Conservation (phyloP, 495 filamentous ascomycete genomes). For the Oidiodendron maius region DNA sequence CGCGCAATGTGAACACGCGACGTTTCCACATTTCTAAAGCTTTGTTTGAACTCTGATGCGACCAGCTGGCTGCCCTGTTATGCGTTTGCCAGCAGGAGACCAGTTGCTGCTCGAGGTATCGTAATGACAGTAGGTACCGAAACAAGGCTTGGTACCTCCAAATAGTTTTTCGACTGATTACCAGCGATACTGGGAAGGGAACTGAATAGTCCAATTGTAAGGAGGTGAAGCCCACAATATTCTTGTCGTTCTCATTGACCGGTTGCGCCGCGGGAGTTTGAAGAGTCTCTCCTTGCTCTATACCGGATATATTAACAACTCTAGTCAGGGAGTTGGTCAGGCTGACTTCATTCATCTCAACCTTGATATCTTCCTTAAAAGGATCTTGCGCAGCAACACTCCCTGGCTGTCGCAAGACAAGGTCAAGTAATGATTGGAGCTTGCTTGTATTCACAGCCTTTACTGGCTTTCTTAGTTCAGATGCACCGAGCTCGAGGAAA, state of each 20-base stretch:
- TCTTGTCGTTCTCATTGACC: constrained; percentile 70
- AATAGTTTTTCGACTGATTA: constrained; percentile 92
- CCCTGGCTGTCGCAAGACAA: constrained; percentile 90
- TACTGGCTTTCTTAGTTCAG: constrained; percentile 82
- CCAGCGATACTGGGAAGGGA: constrained; percentile 93
- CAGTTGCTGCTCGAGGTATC: constrained; percentile 80
- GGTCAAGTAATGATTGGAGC: constrained; percentile 86
- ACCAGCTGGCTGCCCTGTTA: constrained; percentile 77
- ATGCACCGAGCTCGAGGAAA: constrained; percentile 84
- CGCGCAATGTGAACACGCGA: constrained; percentile 82
- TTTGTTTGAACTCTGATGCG: constrained; percentile 65
- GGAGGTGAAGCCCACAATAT: constrained; percentile 82
- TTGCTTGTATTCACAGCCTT: constrained; percentile 86
- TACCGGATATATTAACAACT: constrained; percentile 89
- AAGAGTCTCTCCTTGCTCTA: constrained; percentile 76
- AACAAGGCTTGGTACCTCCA: constrained; percentile 95
- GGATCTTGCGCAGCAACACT: constrained; percentile 91
- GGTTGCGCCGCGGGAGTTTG: constrained; percentile 40
- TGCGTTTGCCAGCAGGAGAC: constrained; percentile 87
- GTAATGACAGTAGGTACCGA: constrained; percentile 81
- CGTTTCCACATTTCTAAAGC: constrained; percentile 89
- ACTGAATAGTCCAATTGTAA: constrained; percentile 90
- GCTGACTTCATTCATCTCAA: constrained; percentile 91
- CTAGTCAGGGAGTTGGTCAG: constrained; percentile 91
- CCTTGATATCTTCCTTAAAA: constrained; percentile 96